Base-by-base conservation (phyloP, 2,329 filamentous ascomycete species). In the Hirsutella thompsonii region DNA sequence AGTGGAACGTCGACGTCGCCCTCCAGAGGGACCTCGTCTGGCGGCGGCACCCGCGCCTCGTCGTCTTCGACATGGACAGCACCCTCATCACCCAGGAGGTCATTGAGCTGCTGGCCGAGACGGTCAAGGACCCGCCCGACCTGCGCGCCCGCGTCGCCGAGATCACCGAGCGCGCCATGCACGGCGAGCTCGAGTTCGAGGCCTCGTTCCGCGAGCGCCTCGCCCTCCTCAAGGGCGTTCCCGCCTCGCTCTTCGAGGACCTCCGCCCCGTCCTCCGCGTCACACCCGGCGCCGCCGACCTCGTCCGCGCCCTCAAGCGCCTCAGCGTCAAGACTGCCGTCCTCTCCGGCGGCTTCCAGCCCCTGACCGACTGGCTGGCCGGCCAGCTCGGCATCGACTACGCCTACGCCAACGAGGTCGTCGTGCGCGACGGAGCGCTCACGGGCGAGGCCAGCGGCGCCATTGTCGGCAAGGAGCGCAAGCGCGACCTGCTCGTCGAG, bases 31-130 rank as follows among this genome's bases (percentile, higher is more conserved):
- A 90, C 55, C 74, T 68, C 23, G 69, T 90, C 26, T 87, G 81
- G 68, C 72, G 87, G 44, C 74, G 81, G 21, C 77, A 93, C 61
- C 89, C 89, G 49, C 77, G 90, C 8, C 70, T 96, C 10, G 88
- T 90, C 3, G 86, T 95, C 26, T 98, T 98, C 55, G 92, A 98
- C 61, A 98, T 98, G 92, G 92, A 98, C 66, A 92, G 83, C 60
- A 98, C 92, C 0, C 74, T 98, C 45, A 96, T 98, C 58, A 83
- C 90, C 41, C 89, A 98, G 60, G 92, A 98, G 66, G 89, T 95
- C 45, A 96, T 98, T 56, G 92, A 98, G 60, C 80, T 96, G 53
- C 81, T 98, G 42, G 92, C 92, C 4, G 79, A 83, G 41, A 83
- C 83, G 30, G 77, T 94, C 52, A 69, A 64, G 37, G 66, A 83